These are phyloP conservation scores for Singerocomus inundabilis DNA, from an alignment of 1,284 basidiomycete genomes.

Conservation along the genomic window DNA sequence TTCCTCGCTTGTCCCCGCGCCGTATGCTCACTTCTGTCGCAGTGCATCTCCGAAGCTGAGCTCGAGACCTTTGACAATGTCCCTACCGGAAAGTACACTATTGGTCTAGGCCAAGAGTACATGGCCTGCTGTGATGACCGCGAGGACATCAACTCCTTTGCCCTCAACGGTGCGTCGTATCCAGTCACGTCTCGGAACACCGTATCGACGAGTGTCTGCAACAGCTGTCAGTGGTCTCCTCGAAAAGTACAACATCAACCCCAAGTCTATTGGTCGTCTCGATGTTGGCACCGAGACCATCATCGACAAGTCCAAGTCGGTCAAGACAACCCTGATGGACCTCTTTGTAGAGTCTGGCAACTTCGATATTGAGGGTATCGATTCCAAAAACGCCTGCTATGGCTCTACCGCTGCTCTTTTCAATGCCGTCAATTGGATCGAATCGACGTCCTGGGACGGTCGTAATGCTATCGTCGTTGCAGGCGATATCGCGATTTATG, in stretches of 20 bases:
- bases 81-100: conserved; percentile 97
- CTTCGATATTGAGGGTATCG: conserved; percentile 97
- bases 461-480: conserved; percentile 97
- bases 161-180: conserved; percentile 76
- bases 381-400: conserved; percentile 99
- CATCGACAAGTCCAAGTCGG: conserved; percentile 99
- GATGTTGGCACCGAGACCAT: conserved; percentile 99
- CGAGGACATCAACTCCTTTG: conserved; percentile 99
- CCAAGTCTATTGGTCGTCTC: conserved; percentile 92
- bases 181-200: not conserved
- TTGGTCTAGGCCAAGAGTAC: conserved; percentile 96
- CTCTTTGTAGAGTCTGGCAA: conserved; percentile 92
- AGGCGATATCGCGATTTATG: conserved; percentile 98
- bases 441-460: conserved; percentile 97
- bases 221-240: conserved; percentile 84
- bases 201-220: conserved; percentile 5
- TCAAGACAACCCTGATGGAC: conserved; percentile 99
- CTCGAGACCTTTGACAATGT: conserved; percentile 97
- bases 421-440: conserved; percentile 98
- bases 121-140: conserved; percentile 98
- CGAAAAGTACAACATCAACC: conserved; percentile 95
- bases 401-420: conserved; percentile 97
- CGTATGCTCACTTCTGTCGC: conserved; percentile 8
- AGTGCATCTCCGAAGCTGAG: conserved; percentile 95
- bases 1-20: conserved; percentile 25